Conservation (phyloP, 176 grass and related monocot species). For the Rhynchospora pubera region DNA sequence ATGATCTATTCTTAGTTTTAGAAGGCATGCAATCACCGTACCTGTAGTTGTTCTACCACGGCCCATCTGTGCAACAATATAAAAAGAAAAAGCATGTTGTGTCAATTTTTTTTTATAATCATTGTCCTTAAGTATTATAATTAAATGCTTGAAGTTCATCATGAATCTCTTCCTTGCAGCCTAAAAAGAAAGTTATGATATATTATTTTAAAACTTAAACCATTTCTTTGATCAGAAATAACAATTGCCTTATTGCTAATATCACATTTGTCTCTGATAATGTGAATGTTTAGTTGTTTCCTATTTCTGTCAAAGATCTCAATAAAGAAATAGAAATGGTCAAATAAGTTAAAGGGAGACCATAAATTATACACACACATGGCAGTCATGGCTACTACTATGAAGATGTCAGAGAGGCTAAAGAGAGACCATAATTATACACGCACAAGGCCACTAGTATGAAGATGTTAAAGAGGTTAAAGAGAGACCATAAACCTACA, state of each 20-base stretch:
- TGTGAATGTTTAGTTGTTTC: neutral
- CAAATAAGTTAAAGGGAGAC: neutral
- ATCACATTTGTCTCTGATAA: neutral
- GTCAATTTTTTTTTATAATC: neutral
- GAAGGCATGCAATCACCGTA: conserved; percentile 88
- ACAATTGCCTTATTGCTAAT: neutral
- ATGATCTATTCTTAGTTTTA: conserved; percentile 75
- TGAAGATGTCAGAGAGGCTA: neutral
- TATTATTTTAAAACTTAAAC: neutral
- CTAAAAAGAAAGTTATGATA: neutral
- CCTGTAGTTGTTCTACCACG: conserved; percentile 94
- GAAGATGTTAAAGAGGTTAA: neutral
- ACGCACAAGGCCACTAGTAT: neutral
- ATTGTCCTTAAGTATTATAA: neutral
- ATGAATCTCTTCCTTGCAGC: neutral
- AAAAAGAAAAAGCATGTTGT: neutral
- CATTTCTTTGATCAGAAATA: neutral
- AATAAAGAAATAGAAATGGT: neutral
- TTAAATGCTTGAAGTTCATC: neutral
- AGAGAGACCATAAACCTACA: neutral
- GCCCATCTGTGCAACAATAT: conserved; percentile 66
- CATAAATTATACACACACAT: neutral
- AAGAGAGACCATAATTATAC: no score
- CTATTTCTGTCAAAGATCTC: neutral
- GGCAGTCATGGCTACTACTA: neutral